Percentiles rank a stretch among this genome's conserved stretches.
These are phyloP conservation scores for Hirsutella thompsonii DNA, from an alignment of 2,329 filamentous ascomycete genomes.

Conservation along the genomic window DNA sequence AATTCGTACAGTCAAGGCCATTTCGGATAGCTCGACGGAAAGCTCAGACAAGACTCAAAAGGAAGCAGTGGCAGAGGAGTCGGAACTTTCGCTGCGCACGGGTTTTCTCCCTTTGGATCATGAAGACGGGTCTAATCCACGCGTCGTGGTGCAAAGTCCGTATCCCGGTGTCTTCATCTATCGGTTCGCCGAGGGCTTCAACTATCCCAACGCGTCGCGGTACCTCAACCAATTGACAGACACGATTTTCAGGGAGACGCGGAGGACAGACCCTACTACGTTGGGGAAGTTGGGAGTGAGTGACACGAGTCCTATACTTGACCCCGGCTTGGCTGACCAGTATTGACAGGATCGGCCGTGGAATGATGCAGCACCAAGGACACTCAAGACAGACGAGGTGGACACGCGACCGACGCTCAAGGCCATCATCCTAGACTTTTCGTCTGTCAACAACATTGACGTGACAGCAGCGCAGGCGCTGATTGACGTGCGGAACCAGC, in stretches of 20 bases:
- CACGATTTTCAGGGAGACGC: constrained; percentile 30
- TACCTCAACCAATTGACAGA: constrained; percentile 36
- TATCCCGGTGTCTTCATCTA: constrained; percentile 43
- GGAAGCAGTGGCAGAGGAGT: constrained; percentile 29
- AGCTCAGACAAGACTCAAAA: constrained; percentile 5
- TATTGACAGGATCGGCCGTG: constrained; percentile 35
- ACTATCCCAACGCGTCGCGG: constrained; percentile 39
- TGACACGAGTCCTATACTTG: constrained; percentile 3
- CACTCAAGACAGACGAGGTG: constrained; percentile 15
- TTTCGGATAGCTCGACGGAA: constrained; percentile 32
- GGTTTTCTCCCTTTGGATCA: constrained; percentile 35
- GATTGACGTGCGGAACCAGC: constrained; percentile 38
- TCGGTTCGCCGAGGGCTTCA: constrained; percentile 41
- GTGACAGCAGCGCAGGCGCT: constrained; percentile 41
- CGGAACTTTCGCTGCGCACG: constrained; percentile 24
- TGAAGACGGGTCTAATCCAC: constrained; percentile 37
- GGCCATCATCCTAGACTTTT: constrained; percentile 43
- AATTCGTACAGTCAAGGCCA: constrained; percentile 76
- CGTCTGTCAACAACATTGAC: constrained; percentile 41
- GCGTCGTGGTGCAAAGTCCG: constrained; percentile 29
- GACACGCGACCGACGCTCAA: constrained; percentile 34
- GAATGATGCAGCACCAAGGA: constrained; percentile 37
- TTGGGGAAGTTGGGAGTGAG: constrained; percentile 34
- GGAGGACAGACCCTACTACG: constrained; percentile 27
- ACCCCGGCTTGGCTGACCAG: not conserved